phyloP scores from a whole-genome alignment of 1,139 yeast species.

The Lodderomyces oxycetoniae region DNA sequence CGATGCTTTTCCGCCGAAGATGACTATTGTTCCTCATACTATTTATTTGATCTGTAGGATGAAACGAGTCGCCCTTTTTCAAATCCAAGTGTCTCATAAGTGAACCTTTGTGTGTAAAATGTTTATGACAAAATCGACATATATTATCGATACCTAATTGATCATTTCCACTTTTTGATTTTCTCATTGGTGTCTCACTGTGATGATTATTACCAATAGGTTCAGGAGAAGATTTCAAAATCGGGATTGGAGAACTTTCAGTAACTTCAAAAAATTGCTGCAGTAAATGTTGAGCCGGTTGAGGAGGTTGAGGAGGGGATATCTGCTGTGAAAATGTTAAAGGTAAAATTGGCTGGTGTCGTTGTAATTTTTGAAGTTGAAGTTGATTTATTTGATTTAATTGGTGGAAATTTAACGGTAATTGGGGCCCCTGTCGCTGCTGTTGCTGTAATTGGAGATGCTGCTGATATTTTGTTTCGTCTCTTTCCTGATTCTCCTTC shows the following conservation, averaged over 20 bases:
- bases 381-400: constrained; percentile 4
- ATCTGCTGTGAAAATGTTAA: constrained; percentile 1
- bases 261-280: constrained; percentile 1
- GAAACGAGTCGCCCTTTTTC: constrained; percentile 19
- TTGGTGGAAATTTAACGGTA: neutral
- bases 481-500: neutral
- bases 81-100: constrained; percentile 19
- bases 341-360: constrained; percentile 4
- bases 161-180: constrained; percentile 8
- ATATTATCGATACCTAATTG: constrained; percentile 4
- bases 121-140: constrained; percentile 18
- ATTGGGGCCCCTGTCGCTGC: constrained; percentile 6
- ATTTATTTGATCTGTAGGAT: constrained; percentile 17
- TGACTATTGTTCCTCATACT: constrained; percentile 12
- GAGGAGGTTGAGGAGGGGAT: constrained; percentile 3
- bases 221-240: constrained; percentile 9
- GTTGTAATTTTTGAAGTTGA: constrained; percentile 5
- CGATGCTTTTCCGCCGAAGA: constrained; percentile 13
- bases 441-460: constrained; percentile 5
- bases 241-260: constrained; percentile 5
- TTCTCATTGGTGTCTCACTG: constrained; percentile 5
- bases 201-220: neutral
- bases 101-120: constrained; percentile 18
- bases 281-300: constrained; percentile 1
- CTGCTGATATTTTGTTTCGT: constrained; percentile 3